Conservation (phyloP, 441 rosid genomes). For the Arabidopsis lyrata region DNA sequence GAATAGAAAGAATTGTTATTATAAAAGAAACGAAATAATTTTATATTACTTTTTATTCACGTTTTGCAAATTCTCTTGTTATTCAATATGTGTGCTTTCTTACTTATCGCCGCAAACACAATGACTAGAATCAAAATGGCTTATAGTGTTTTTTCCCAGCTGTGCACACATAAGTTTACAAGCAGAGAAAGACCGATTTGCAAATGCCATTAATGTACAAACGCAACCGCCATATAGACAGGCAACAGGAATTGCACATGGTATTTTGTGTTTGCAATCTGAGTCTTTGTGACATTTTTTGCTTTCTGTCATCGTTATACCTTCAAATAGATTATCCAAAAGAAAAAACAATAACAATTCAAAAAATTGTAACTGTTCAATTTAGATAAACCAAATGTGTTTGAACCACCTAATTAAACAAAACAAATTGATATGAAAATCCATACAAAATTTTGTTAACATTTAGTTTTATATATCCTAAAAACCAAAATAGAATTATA, state of each 20-base stretch:
- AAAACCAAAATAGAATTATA: neutral
- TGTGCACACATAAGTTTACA: conserved; percentile 7
- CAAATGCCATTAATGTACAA: neutral
- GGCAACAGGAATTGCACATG: conserved; percentile 1
- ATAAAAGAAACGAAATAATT: neutral
- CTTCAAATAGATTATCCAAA: neutral
- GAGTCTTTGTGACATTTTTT: conserved; percentile 1
- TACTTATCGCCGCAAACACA: neutral
- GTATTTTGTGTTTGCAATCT: neutral
- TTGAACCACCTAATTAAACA: neutral
- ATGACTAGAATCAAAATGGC: neutral
- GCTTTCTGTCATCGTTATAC: neutral
- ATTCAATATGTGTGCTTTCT: neutral
- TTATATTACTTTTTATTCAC: neutral
- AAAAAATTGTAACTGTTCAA: neutral
- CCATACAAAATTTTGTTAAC: neutral
- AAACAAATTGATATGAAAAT: neutral
- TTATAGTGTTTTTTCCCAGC: neutral
- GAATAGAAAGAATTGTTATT: neutral
- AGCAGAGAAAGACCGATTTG: neutral
- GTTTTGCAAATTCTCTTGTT: neutral
- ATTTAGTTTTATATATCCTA: neutral
- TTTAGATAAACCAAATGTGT: neutral
- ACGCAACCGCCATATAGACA: conserved; percentile 10
- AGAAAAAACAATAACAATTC: neutral